phyloP scores from a whole-genome alignment of 148 eudicot genomes.

The Amaranthus palmeri region DNA sequence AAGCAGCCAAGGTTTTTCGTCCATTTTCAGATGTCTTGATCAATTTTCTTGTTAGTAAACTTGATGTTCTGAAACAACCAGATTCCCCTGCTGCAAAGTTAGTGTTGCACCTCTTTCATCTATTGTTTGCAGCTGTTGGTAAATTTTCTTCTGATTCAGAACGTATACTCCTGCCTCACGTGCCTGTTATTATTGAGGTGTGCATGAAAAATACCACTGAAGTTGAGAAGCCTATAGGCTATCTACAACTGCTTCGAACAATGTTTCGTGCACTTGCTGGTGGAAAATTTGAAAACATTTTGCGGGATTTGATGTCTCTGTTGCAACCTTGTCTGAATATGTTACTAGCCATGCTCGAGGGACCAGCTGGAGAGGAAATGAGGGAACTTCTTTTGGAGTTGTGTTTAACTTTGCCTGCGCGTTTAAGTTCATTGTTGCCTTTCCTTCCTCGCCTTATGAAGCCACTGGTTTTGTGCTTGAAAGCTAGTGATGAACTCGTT shows the following conservation, averaged over 20 bases:
- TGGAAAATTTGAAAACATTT: slow-evolving; percentile 83
- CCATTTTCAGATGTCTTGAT: slow-evolving; percentile 91
- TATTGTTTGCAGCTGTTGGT: slow-evolving; percentile 74
- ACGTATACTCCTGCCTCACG: slow-evolving; percentile 90
- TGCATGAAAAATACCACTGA: slow-evolving; percentile 90
- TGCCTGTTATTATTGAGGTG: slow-evolving; percentile 86
- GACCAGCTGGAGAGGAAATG: slow-evolving; percentile 89
- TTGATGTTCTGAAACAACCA: slow-evolving; percentile 88
- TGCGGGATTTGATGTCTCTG: slow-evolving; percentile 75
- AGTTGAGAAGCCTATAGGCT: slow-evolving; percentile 88
- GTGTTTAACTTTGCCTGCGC: slow-evolving; percentile 88
- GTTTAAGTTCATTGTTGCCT: slow-evolving; percentile 89
- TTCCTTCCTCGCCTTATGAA: slow-evolving; percentile 95
- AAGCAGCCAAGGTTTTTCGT: slow-evolving; percentile 67
- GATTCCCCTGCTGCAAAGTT: slow-evolving; percentile 89
- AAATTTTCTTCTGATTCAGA: slow-evolving; percentile 92
- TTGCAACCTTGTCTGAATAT: slow-evolving; percentile 89
- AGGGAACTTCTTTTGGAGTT: slow-evolving; percentile 86
- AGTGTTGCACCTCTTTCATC: slow-evolving; percentile 83
- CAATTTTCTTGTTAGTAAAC: slow-evolving; percentile 89
- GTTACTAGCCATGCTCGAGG: slow-evolving; percentile 95
- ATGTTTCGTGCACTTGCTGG: slow-evolving; percentile 98
- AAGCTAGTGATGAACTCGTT: slow-evolving; percentile 81
- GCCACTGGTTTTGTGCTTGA: slow-evolving; percentile 90
- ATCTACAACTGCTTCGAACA: slow-evolving; percentile 89